Evolutionary conservation across 768 basidiomycete genomes (phyloP).

Genomic region (Auriscalpium orientale): DNA sequence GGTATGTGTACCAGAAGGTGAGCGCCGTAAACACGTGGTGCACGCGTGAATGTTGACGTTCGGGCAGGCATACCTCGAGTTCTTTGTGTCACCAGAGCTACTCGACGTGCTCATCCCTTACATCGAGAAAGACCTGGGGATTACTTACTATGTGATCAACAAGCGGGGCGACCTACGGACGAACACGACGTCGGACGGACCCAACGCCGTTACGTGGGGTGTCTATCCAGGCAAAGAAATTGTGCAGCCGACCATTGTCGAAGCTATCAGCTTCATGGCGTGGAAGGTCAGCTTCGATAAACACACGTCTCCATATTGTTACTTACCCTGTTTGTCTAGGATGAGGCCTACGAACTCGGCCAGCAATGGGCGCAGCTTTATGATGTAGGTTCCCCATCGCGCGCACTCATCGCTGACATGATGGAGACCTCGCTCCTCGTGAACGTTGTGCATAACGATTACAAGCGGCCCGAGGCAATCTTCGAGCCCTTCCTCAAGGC

Average conservation of each 20-base stretch:
- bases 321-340: constrained; percentile 34
- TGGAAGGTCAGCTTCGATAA: constrained; percentile 64
- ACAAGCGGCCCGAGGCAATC: constrained; percentile 77
- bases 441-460: constrained; percentile 96
- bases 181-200: constrained; percentile 91
- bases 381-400: constrained; percentile 65
- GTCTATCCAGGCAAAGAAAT: constrained; percentile 97
- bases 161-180: constrained; percentile 90
- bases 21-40: constrained; percentile 1
- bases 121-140: constrained; percentile 79
- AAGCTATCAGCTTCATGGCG: constrained; percentile 96
- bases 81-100: constrained; percentile 77
- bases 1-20: constrained; percentile 95
- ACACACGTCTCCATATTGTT: background rate
- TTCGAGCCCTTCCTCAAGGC: constrained; percentile 82
- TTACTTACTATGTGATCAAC: constrained; percentile 98
- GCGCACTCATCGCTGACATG: constrained; percentile 65
- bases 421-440: constrained; percentile 84
- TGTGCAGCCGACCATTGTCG: constrained; percentile 92
- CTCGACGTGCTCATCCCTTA: constrained; percentile 66
- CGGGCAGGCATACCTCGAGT: constrained; percentile 85
- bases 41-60: background rate
- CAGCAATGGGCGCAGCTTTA: constrained; percentile 87
- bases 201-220: constrained; percentile 99
- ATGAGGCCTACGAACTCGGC: constrained; percentile 91